Evolutionary conservation across 2,329 filamentous ascomycete species (phyloP).

Genomic region (Ascochyta viciae-villosae): DNA sequence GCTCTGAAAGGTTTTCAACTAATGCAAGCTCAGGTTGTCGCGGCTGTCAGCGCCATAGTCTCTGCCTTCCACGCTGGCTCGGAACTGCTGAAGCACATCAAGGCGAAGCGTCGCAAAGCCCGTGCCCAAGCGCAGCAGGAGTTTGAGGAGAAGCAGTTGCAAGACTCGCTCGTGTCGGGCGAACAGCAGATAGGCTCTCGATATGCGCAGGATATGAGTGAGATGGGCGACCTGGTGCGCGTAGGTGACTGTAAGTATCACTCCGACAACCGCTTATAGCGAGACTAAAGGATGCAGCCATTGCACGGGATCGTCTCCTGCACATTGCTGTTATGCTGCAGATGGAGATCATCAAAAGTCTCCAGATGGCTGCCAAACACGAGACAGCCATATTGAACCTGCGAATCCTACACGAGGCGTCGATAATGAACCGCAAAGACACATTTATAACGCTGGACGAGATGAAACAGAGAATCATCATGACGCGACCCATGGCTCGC

Average conservation of each 20-base stretch:
- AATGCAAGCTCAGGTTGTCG: slow-evolving; percentile 40
- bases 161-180: slow-evolving; percentile 48
- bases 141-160: slow-evolving; percentile 48
- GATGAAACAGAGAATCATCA: slow-evolving; percentile 47
- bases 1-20: neutral
- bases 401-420: slow-evolving; percentile 46
- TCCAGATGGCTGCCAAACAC: slow-evolving; percentile 48
- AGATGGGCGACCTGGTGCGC: slow-evolving; percentile 46
- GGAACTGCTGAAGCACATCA: slow-evolving; percentile 47
- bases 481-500: slow-evolving; percentile 30
- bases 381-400: slow-evolving; percentile 44
- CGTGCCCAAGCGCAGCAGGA: slow-evolving; percentile 33
- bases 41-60: slow-evolving; percentile 52
- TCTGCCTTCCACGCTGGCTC: slow-evolving; percentile 53
- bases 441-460: slow-evolving; percentile 45
- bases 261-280: slow-evolving; percentile 11
- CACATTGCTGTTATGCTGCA: slow-evolving; percentile 51
- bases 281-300: slow-evolving; percentile 29
- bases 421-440: slow-evolving; percentile 44
- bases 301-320: slow-evolving; percentile 46
- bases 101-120: slow-evolving; percentile 43
- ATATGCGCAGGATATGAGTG: slow-evolving; percentile 43
- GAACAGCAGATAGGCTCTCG: slow-evolving; percentile 45
- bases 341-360: slow-evolving; percentile 49
- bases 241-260: slow-evolving; percentile 49